phyloP scores from a whole-genome alignment of 352 stramenopile species.

The Thraustochytrium sp. region DNA sequence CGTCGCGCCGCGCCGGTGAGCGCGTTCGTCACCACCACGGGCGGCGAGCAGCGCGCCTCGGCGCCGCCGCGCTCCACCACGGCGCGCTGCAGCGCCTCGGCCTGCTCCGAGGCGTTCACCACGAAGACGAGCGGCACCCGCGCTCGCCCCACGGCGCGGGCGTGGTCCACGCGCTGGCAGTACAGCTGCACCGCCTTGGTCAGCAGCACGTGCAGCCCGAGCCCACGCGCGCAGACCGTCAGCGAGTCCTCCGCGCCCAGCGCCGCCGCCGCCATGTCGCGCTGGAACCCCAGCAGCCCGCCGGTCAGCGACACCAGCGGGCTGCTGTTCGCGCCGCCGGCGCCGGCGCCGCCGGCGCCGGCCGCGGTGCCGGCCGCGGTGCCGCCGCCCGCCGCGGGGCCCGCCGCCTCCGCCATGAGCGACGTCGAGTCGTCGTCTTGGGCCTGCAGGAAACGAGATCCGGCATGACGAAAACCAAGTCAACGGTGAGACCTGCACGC shows the following conservation, averaged over 20 bases:
- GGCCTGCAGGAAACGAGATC: no score
- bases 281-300: conserved; percentile 1
- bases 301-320: background rate
- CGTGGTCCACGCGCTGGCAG: background rate
- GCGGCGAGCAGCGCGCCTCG: conserved; percentile 63
- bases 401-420: background rate
- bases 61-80: conserved; percentile 79
- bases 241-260: conserved; percentile 18
- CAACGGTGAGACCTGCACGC: no score
- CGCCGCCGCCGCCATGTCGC: conserved; percentile 8
- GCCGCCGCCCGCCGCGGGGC: background rate
- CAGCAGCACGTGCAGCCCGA: conserved; percentile 8
- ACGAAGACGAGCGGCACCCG: conserved; percentile 68
- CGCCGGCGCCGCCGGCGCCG: background rate
- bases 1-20: conserved; percentile 65
- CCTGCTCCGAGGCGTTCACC: conserved; percentile 80
- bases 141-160: background rate
- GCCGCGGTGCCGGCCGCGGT: background rate
- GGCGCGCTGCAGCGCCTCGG: conserved; percentile 64
- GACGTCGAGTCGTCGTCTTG: no score
- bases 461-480: no score
- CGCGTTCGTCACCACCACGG: conserved; percentile 71
- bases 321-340: background rate
- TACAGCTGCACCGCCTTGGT: conserved; percentile 19
- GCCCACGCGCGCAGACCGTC: background rate